phyloP scores from a whole-genome alignment of 129 eudicot species.

The Artemisia tridentata region DNA sequence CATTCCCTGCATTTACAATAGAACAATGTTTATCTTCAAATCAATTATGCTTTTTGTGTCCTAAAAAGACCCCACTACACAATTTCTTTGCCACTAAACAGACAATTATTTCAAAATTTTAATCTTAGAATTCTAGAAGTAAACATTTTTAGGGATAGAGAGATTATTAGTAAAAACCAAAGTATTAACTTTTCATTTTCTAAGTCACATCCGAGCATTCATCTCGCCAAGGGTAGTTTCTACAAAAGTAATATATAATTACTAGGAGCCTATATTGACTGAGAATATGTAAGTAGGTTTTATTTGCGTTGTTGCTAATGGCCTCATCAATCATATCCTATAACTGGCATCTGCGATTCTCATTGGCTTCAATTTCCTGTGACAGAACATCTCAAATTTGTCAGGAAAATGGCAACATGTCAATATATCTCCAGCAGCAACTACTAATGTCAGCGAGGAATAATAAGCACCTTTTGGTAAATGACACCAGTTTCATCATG shows the following conservation, averaged over 20 bases:
- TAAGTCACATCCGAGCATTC: too few relatives aligned
- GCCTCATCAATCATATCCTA: slow-evolving; percentile 92
- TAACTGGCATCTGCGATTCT: slow-evolving; percentile 63
- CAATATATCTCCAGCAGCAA: background rate
- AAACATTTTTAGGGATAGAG: too few relatives aligned
- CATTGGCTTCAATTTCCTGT: slow-evolving; percentile 94
- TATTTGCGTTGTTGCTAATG: slow-evolving; percentile 75
- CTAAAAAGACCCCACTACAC: too few relatives aligned
- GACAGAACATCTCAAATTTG: background rate
- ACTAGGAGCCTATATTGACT: slow-evolving; percentile 94
- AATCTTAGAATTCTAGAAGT: too few relatives aligned
- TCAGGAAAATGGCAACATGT: slow-evolving; percentile 18
- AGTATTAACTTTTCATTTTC: too few relatives aligned
- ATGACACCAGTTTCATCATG: slow-evolving; percentile 75
- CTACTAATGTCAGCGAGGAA: background rate
- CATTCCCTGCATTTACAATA: slow-evolving; percentile 55
- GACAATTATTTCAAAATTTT: too few relatives aligned
- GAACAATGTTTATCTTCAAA: background rate
- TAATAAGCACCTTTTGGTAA: slow-evolving; percentile 56
- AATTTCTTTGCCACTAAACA: too few relatives aligned
- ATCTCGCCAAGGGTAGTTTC: too few relatives aligned
- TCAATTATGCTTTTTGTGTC: background rate
- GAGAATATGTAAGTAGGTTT: slow-evolving; percentile 77
- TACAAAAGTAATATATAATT: slow-evolving; percentile 21
- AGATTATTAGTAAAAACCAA: too few relatives aligned